Evolutionary conservation across 495 filamentous ascomycete species (phyloP).

Genomic region (Neurospora terricola): DNA sequence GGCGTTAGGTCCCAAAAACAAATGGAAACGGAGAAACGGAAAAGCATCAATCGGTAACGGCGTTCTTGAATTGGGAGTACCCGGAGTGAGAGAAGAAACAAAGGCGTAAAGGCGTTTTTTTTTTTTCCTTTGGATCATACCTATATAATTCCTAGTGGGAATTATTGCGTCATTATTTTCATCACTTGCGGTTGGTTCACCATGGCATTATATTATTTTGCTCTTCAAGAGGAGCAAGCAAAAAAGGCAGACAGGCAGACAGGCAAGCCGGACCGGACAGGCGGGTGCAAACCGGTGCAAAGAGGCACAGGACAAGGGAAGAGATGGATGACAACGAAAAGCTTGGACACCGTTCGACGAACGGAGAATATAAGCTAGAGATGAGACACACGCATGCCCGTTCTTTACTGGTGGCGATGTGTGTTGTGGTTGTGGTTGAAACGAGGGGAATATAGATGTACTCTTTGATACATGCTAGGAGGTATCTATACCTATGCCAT

Average conservation of each 20-base stretch:
- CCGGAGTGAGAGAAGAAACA: neutral
- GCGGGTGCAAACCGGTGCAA: neutral
- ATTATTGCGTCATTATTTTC: neutral
- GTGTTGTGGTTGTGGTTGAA: neutral
- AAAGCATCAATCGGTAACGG: neutral
- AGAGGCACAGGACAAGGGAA: neutral
- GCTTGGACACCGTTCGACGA: neutral
- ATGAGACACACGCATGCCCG: neutral
- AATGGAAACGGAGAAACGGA: neutral
- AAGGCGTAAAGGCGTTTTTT: neutral
- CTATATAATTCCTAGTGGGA: neutral
- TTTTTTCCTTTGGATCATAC: neutral
- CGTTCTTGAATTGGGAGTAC: neutral
- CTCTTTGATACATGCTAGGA: neutral
- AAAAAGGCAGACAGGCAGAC: neutral
- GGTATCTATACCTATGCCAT: neutral
- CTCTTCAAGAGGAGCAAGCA: neutral
- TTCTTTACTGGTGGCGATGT: neutral
- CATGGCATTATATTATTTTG: neutral
- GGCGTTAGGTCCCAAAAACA: neutral
- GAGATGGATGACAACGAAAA: neutral
- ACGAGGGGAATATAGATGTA: neutral
- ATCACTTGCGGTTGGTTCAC: neutral
- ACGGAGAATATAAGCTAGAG: neutral
- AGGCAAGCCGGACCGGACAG: neutral